Conservation (phyloP, 2,329 filamentous ascomycete species). For the Diaporthe batatas region DNA sequence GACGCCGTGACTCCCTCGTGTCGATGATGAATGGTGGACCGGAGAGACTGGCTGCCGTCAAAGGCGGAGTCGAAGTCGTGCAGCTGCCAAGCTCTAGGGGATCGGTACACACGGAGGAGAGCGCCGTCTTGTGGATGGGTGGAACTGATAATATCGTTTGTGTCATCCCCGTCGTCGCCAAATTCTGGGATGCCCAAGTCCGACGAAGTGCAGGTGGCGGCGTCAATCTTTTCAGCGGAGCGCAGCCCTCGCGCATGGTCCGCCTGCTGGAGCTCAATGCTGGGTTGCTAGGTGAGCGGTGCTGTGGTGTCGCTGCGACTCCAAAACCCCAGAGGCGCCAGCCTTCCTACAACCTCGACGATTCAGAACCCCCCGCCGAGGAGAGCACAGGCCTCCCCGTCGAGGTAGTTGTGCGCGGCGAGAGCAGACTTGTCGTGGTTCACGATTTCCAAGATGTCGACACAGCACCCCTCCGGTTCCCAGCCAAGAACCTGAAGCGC, state of each 20-base stretch:
- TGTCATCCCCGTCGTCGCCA: constrained; percentile 66
- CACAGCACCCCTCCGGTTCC: constrained; percentile 43
- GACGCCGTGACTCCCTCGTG: constrained; percentile 38
- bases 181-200: constrained; percentile 72
- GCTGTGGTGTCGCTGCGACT: constrained; percentile 64
- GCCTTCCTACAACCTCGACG: constrained; percentile 31
- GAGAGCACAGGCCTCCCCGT: constrained; percentile 58
- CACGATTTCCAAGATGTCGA: constrained; percentile 63
- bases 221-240: constrained; percentile 68
- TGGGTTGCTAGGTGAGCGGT: constrained; percentile 69
- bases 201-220: constrained; percentile 62
- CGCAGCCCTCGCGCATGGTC: constrained; percentile 68
- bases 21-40: constrained; percentile 59
- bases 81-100: constrained; percentile 57
- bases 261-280: constrained; percentile 66
- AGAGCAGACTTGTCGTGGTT: constrained; percentile 67
- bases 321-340: constrained; percentile 48
- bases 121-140: constrained; percentile 69
- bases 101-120: constrained; percentile 64
- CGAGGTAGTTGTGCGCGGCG: constrained; percentile 68
- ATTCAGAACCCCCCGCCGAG: constrained; percentile 45
- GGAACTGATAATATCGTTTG: constrained; percentile 67
- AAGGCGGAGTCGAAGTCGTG: constrained; percentile 66
- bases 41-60: constrained; percentile 65
- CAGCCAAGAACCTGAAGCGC: constrained; percentile 45